Conservation (phyloP, 768 basidiomycete genomes). For the Rhodotorula graminis region DNA sequence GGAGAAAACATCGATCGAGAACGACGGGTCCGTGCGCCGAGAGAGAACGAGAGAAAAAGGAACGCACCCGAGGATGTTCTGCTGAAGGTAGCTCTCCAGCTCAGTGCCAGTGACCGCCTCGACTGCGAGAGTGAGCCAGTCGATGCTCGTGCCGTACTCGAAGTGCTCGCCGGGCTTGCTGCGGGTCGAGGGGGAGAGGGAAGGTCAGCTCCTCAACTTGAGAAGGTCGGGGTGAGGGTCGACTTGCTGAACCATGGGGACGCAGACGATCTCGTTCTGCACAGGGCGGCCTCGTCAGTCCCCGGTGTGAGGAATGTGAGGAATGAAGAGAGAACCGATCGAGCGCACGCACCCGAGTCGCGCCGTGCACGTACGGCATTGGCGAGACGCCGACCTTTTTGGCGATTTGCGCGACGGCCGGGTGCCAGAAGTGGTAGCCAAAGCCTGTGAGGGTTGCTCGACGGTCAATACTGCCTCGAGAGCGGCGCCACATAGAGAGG, state of each 20-base stretch:
- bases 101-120: conserved; percentile 39
- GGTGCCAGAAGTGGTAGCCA: conserved; percentile 2
- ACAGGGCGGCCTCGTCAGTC: too few species aligned
- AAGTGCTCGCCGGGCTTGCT: conserved; percentile 1
- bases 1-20: too few species aligned
- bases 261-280: too few species aligned
- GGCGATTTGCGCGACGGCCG: neutral
- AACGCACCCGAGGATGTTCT: conserved; percentile 43
- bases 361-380: neutral
- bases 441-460: neutral
- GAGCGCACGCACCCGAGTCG: neutral
- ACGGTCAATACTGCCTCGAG: too few species aligned
- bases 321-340: too few species aligned
- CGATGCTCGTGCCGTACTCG: conserved; percentile 41
- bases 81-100: conserved; percentile 44
- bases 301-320: neutral
- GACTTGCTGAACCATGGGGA: too few species aligned
- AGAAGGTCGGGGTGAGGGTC: too few species aligned
- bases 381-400: neutral
- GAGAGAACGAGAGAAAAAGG: too few species aligned
- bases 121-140: conserved; percentile 45
- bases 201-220: too few species aligned
- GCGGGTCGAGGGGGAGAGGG: neutral
- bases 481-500: neutral
- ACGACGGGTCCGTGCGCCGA: too few species aligned